Conservation (phyloP, 306 rosid genomes). For the apple (Malus domestica) region DNA sequence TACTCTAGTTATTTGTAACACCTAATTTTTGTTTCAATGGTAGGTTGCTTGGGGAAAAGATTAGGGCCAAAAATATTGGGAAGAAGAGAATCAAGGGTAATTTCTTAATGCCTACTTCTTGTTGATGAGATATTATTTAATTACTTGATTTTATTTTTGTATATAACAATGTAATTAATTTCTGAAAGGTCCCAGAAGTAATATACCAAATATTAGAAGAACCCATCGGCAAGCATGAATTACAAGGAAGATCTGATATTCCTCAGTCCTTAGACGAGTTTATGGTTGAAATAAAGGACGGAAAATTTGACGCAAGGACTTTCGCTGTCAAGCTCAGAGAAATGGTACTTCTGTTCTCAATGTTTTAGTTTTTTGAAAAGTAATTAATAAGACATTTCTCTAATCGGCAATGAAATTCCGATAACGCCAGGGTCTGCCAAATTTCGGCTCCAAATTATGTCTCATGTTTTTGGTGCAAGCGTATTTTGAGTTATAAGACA, state of each 20-base stretch:
- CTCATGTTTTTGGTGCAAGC: not conserved
- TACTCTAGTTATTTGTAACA: not conserved
- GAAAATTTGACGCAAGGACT: slow-evolving; percentile 58
- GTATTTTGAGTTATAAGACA: not conserved
- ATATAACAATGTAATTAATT: not conserved
- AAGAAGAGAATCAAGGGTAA: slow-evolving; percentile 70
- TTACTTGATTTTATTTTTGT: not conserved
- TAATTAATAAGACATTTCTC: not conserved
- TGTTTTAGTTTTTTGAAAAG: not conserved
- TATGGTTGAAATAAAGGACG: slow-evolving; percentile 61
- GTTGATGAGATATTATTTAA: not conserved
- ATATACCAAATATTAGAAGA: slow-evolving; percentile 71
- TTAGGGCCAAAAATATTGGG: slow-evolving; percentile 85
- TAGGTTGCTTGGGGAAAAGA: slow-evolving; percentile 91
- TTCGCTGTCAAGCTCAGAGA: slow-evolving; percentile 86
- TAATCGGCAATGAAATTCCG: not conserved
- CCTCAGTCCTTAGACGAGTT: slow-evolving; percentile 85
- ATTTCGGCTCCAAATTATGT: not conserved
- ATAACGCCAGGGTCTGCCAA: not conserved
- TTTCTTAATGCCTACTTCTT: slow-evolving; percentile 14
- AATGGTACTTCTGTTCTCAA: slow-evolving; percentile 47
- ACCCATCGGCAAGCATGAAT: slow-evolving; percentile 55
- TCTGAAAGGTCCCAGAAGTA: slow-evolving; percentile 83
- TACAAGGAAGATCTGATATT: slow-evolving; percentile 69
- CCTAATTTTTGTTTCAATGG: slow-evolving; percentile 13